Base-by-base conservation (phyloP, 75 land plant genomes). In the Isoetes taiwanensis region DNA sequence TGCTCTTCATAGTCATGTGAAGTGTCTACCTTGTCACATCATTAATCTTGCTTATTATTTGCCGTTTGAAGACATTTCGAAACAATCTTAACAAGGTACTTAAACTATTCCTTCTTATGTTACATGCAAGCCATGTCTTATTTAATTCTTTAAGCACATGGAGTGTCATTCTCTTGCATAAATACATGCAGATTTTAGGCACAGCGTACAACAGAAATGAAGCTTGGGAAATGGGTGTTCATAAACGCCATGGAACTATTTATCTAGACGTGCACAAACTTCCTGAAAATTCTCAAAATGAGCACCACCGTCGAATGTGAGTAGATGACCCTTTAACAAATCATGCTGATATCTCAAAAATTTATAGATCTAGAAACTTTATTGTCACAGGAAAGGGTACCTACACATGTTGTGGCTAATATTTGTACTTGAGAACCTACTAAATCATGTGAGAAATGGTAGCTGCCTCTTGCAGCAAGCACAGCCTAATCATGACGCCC, bases 221-320 rank as follows among this genome's bases (percentile, higher is more conserved):
- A 21, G 77, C 90, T 42, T 94, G 99, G 99, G 96, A 82, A 59
- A 94, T 94, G 99, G 99, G 99, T 14, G 99, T 94, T 52, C 90
- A 94, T 26, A 94, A 84, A 41, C 74, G 99, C 34, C 67, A 71
- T 30, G 86, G 86, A 16, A 87, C 87, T 32, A 80, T 94, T 9
- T 94, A 94, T 70, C 85, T 94, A 58, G 86, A 94, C 74, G 96
- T 88, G 28, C 99, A 81, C 54, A 94, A 84, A 43, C 68, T 81
- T 30, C 90, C 90, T 17, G 96, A 94, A 71, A 72, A 75, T 28
- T 84, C 86, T 42, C 79, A 73, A 52, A 72, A 61, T 66, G 86
- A 94, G 23, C 26, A 73, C 19, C 91, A 84, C 24, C 82, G 77
- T 28, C 64, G 80, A 61, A 84, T 78, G 95, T 88, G 67, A 19